Percentiles rank a stretch among this genome's conserved stretches.
These are phyloP conservation scores for Tuber borchii DNA, from an alignment of 495 filamentous ascomycete species.

Conservation along the genomic window DNA sequence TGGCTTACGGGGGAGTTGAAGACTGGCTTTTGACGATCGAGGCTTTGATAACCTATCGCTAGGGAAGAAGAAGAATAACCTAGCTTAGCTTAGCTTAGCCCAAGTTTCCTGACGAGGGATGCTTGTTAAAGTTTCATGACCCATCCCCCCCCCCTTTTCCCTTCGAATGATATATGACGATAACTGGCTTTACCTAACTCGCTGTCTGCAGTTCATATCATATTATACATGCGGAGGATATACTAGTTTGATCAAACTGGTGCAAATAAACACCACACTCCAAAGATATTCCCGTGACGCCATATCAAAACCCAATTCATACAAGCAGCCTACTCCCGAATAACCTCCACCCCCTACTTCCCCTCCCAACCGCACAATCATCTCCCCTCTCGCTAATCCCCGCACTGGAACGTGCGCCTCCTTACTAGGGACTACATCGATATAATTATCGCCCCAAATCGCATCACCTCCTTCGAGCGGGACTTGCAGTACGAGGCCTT, in stretches of 20 bases:
- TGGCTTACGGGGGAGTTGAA: too few relatives aligned
- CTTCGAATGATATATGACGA: background rate
- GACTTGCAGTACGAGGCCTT: slow-evolving; percentile 54
- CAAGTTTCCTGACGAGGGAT: too few relatives aligned
- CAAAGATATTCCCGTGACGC: background rate
- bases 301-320: background rate
- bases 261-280: background rate
- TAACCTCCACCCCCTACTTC: slow-evolving; percentile 20
- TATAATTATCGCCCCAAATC: slow-evolving; percentile 52
- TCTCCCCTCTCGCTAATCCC: slow-evolving; percentile 43
- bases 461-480: slow-evolving; percentile 44
- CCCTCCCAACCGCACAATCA: slow-evolving; percentile 32
- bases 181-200: background rate
- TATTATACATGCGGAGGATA: background rate
- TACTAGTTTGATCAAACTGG: background rate
- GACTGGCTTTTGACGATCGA: too few relatives aligned
- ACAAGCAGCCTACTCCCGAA: background rate
- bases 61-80: too few relatives aligned
- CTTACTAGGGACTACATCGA: slow-evolving; percentile 59
- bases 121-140: too few relatives aligned
- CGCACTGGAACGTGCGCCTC: slow-evolving; percentile 49
- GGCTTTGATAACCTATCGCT: too few relatives aligned
- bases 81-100: too few relatives aligned
- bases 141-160: too few relatives aligned
- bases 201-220: background rate